Base-by-base conservation (phyloP, 2,329 filamentous ascomycete genomes). In the Beauveria scarabaeidicola region DNA sequence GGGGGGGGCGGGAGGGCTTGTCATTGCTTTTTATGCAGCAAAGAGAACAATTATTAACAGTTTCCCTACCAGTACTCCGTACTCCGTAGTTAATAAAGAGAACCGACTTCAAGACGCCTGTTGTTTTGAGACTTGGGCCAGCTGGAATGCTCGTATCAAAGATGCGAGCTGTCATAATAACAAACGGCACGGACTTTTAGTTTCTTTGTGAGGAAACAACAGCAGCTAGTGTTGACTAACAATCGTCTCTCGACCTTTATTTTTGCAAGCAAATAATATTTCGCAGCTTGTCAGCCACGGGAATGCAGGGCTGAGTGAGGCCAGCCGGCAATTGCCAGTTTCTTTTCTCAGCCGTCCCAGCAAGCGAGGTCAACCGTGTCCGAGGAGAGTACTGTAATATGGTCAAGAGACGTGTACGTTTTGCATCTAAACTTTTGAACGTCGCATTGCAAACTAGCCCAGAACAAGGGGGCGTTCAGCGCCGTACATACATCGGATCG, bases 401-500 rank as follows among this genome's bases (percentile, higher is more conserved):
- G 32, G 13, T 11, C 13, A 36, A 40, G 17, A 50, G 23, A 57
- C 32, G 25, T 48, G 43, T 19, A 36, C 32, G 32, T 36, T 36
- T 36, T 36, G 32, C 32, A 36, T 36, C 32, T 15, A 15, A 36
- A 36, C 23, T n/a, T 27, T 44, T 48, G 0, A 36, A 17, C 46
- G 48, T 38, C 48, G 48, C 48, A 38, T 21, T 51, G 29, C 27
- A 17, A 50, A 13, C 21, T 11, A 27, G 46, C 15, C 15, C 41
- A 10, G 46, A 51, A 32, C 48, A 43, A 10, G 8, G 41, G 23
- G 51, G 53, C 21, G 15, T 17, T 23, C 53, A 38, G 27, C 55
- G 46, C 46, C 47, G 55, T 50, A 48, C 56, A 58, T 50, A 48
- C 56, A 58, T 58, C 56, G 48, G 47, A 58, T 58, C 56, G 56